Conservation (phyloP, 495 filamentous ascomycete genomes). For the Penicillium robsamsonii region DNA sequence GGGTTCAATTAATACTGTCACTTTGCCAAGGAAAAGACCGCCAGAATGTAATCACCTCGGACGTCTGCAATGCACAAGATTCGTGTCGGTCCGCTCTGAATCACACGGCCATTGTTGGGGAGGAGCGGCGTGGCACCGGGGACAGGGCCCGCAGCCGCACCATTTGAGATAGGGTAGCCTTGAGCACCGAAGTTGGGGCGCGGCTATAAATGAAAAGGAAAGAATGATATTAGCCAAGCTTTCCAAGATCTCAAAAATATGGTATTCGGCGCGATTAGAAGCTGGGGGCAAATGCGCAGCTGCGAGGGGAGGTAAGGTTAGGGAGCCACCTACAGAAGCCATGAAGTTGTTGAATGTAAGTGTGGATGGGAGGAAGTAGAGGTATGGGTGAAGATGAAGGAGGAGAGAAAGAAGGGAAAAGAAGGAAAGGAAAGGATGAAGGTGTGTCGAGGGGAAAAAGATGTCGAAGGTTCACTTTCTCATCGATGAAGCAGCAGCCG, state of each 20-base stretch:
- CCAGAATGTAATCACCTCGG: conserved; percentile 63
- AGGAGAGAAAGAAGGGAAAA: conserved; percentile 13
- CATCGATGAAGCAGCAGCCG: conserved; percentile 25
- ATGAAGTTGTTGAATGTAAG: conserved; percentile 34
- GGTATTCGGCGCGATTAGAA: conserved; percentile 4
- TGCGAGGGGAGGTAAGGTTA: conserved; percentile 19
- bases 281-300: conserved; percentile 13
- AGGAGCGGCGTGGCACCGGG: conserved; percentile 55
- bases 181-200: conserved; percentile 48
- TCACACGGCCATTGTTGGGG: conserved; percentile 68
- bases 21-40: neutral
- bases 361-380: conserved; percentile 7
- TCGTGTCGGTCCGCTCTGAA: conserved; percentile 80
- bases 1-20: conserved; percentile 17
- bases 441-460: conserved; percentile 21
- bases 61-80: conserved; percentile 97
- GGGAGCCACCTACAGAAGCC: conserved; percentile 52
- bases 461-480: conserved; percentile 23
- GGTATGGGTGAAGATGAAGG: conserved; percentile 3
- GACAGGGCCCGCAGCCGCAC: conserved; percentile 46
- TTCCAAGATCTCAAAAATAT: neutral
- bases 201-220: conserved; percentile 31
- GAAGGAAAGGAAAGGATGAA: conserved; percentile 21
- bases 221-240: conserved; percentile 8
- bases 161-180: conserved; percentile 52